Conservation (phyloP, 2,329 filamentous ascomycete genomes). For the Arthrinium puccinioides region DNA sequence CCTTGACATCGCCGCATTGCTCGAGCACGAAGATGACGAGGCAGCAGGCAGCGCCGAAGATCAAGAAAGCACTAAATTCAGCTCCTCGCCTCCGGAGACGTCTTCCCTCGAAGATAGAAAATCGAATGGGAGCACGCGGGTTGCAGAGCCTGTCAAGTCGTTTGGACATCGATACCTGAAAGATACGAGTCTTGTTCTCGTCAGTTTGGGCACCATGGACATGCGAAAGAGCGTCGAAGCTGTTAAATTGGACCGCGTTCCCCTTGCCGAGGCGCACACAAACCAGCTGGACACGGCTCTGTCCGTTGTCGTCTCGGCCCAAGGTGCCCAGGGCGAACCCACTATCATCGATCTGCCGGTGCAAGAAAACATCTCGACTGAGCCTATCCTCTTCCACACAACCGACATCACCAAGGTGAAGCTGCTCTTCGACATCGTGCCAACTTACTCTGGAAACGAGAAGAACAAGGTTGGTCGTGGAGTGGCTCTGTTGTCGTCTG, state of each 20-base stretch:
- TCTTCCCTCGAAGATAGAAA: constrained; percentile 56
- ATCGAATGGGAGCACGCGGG: constrained; percentile 43
- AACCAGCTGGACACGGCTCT: constrained; percentile 92
- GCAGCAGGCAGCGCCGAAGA: constrained; percentile 21
- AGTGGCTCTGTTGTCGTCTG: constrained; percentile 78
- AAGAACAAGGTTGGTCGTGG: constrained; percentile 85
- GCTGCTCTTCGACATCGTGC: constrained; percentile 88
- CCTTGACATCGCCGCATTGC: constrained; percentile 65
- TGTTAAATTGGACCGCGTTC: constrained; percentile 82
- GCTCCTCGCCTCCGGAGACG: constrained; percentile 38
- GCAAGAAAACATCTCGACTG: constrained; percentile 87
- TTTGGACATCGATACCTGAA: constrained; percentile 95
- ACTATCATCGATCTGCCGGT: constrained; percentile 88
- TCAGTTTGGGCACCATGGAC: constrained; percentile 93
- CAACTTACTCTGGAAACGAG: constrained; percentile 85
- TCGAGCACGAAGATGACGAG: constrained; percentile 42
- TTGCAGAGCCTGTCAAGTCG: constrained; percentile 77
- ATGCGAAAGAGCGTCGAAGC: constrained; percentile 73
- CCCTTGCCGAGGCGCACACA: constrained; percentile 77
- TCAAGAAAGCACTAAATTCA: constrained; percentile 18
- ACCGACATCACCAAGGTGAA: constrained; percentile 74
- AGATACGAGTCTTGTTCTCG: constrained; percentile 80
- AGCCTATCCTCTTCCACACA: constrained; percentile 85
- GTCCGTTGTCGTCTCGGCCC: constrained; percentile 83
- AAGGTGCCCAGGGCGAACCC: constrained; percentile 76